Evolutionary conservation across 2,329 filamentous ascomycete genomes (phyloP).

Genomic region (Microdochium trichocladiopsis): DNA sequence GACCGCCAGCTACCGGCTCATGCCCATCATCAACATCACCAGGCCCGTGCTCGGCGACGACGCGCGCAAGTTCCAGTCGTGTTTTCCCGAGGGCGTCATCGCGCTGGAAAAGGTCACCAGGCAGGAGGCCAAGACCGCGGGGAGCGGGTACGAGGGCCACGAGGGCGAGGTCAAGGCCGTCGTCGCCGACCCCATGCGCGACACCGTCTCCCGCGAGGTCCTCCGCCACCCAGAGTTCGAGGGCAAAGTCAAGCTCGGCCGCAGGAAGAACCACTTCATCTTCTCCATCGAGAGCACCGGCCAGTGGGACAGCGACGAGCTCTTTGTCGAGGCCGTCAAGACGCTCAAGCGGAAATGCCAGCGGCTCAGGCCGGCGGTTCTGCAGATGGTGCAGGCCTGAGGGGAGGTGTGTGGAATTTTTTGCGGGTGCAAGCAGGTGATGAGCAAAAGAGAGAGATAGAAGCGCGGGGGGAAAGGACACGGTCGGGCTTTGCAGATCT

Average conservation of each 20-base stretch:
- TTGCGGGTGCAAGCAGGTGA: background rate
- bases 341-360: conserved; percentile 80
- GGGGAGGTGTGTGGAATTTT: conserved; percentile 4
- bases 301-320: conserved; percentile 87
- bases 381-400: conserved; percentile 51
- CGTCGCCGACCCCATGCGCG: conserved; percentile 80
- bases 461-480: no score
- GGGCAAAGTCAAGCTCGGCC: conserved; percentile 88
- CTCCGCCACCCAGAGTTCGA: conserved; percentile 89
- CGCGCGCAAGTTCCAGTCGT: conserved; percentile 81
- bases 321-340: conserved; percentile 86
- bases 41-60: conserved; percentile 80
- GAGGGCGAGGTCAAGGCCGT: conserved; percentile 82
- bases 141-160: conserved; percentile 64
- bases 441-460: background rate
- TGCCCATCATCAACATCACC: conserved; percentile 81
- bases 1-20: conserved; percentile 84
- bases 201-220: conserved; percentile 91
- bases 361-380: conserved; percentile 63
- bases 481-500: background rate
- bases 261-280: conserved; percentile 93
- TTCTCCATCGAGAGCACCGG: conserved; percentile 92
- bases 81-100: conserved; percentile 88
- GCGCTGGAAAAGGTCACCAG: conserved; percentile 64
- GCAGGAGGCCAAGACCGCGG: conserved; percentile 52